phyloP scores from a whole-genome alignment of 116 monocot genomes.

The Posidonia oceanica region DNA sequence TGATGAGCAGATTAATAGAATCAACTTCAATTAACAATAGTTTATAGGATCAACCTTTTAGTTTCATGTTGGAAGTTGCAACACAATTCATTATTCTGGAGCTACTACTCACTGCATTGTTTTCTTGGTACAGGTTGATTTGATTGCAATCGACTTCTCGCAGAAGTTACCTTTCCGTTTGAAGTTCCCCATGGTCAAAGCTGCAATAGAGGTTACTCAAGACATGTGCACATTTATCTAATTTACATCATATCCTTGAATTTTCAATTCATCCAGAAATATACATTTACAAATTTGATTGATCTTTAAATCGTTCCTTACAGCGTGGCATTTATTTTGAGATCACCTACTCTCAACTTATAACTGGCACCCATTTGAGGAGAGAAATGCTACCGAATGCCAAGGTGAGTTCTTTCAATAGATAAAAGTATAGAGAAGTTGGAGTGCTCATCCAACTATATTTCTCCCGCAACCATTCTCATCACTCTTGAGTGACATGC shows the following conservation, averaged over 20 bases:
- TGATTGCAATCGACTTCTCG: slow-evolving; percentile 77
- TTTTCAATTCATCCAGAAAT: background rate
- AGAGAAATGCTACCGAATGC: slow-evolving; percentile 61
- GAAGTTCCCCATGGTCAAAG: slow-evolving; percentile 54
- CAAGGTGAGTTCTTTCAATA: slow-evolving; percentile 31
- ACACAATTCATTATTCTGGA: too few relatives aligned
- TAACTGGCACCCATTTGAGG: slow-evolving; percentile 30
- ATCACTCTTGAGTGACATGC: too few relatives aligned
- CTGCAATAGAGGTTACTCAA: slow-evolving; percentile 55
- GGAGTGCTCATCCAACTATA: too few relatives aligned
- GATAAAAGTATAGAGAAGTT: too few relatives aligned
- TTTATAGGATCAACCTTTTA: too few relatives aligned
- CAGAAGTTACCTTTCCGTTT: slow-evolving; percentile 65
- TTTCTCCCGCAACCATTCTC: too few relatives aligned
- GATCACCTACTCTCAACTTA: slow-evolving; percentile 56
- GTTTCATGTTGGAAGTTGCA: background rate
- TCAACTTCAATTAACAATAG: too few relatives aligned
- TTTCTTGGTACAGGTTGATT: slow-evolving; percentile 42
- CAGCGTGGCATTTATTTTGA: slow-evolving; percentile 86
- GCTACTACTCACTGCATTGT: background rate
- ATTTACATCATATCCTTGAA: background rate
- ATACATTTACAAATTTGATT: background rate
- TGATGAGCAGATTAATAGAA: too few relatives aligned
- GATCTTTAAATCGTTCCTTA: slow-evolving; percentile 9
- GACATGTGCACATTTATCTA: background rate